These are phyloP conservation scores for Cruciata laevipes DNA, from an alignment of 257 asterid genomes.

Conservation along the genomic window DNA sequence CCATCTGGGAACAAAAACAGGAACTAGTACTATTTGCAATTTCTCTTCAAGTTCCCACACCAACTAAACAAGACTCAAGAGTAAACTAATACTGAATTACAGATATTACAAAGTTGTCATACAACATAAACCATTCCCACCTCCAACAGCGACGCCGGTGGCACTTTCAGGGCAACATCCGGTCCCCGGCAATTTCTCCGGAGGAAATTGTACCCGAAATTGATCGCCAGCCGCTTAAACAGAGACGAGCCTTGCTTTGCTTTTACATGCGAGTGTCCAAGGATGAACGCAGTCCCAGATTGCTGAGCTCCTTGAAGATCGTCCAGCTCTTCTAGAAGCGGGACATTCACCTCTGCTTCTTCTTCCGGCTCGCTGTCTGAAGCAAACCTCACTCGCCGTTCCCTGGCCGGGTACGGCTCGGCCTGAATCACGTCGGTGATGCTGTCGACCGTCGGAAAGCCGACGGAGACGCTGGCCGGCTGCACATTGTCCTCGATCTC, in stretches of 20 bases:
- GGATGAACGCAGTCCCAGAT: conserved; percentile 75
- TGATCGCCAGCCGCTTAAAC: conserved; percentile 62
- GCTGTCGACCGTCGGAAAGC: conserved; percentile 42
- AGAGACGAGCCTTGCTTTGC: conserved; percentile 86
- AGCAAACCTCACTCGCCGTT: conserved; percentile 54
- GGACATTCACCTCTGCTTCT: conserved; percentile 20
- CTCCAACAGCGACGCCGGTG: conserved; percentile 92
- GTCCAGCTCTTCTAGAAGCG: conserved; percentile 52
- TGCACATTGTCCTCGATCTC: conserved; percentile 50
- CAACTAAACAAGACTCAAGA: background rate
- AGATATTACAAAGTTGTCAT: conserved; percentile 25
- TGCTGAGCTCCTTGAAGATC: conserved; percentile 74
- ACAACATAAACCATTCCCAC: conserved; percentile 95
- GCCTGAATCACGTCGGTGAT: conserved; percentile 37
- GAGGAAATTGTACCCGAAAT: conserved; percentile 73
- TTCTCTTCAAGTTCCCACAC: background rate
- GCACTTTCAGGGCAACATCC: conserved; percentile 84
- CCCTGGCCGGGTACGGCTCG: conserved; percentile 25
- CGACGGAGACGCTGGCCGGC: conserved; percentile 64
- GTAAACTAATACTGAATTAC: background rate
- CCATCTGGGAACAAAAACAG: background rate
- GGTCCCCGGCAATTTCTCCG: conserved; percentile 84
- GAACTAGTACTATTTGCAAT: background rate
- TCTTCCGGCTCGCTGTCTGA: conserved; percentile 31
- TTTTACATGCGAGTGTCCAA: conserved; percentile 82